Percentiles rank a stretch among this genome's conserved stretches.
Evolutionary conservation across 75 land plant genomes (phyloP).

Genomic region (Selaginella moellendorffii): DNA sequence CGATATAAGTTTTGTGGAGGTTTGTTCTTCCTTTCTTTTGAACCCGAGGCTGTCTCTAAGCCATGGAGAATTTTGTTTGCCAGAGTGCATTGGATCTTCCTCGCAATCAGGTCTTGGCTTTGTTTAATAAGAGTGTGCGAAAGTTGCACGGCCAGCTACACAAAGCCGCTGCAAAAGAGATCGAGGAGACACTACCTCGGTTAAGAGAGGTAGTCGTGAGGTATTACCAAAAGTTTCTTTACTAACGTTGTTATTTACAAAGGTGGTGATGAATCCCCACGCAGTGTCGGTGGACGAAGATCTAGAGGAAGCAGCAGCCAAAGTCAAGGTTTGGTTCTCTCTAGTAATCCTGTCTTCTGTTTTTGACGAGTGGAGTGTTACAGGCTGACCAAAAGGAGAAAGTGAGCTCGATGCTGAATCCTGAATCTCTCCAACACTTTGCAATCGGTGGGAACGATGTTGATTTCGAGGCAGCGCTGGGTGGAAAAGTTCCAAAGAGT

Average conservation of each 20-base stretch:
- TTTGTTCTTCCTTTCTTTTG: conserved; percentile 2
- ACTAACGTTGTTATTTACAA: no score
- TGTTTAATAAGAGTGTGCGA: conserved; percentile 52
- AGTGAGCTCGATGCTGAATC: conserved; percentile 39
- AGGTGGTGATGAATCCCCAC: conserved; percentile 62
- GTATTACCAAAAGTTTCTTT: no score
- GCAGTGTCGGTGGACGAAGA: conserved; percentile 62
- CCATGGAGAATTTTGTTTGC: not conserved
- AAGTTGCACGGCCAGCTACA: conserved; percentile 57
- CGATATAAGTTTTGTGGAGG: conserved; percentile 54
- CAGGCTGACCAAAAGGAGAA: conserved; percentile 55
- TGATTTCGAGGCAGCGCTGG: conserved; percentile 66
- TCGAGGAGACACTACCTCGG: conserved; percentile 51
- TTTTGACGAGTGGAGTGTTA: not conserved
- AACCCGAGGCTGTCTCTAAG: not conserved
- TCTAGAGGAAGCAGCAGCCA: conserved; percentile 51
- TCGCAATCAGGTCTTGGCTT: conserved; percentile 53
- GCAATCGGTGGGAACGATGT: conserved; percentile 57
- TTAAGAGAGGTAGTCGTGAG: conserved; percentile 56
- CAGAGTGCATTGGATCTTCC: conserved; percentile 55
- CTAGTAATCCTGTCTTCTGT: no score
- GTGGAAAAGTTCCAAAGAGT: conserved; percentile 46
- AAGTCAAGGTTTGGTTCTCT: conserved; percentile 46
- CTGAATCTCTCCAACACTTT: conserved; percentile 50
- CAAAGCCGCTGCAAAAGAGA: conserved; percentile 40